Evolutionary conservation across 1,284 basidiomycete species (phyloP), one percentile per base, ranked within the genome.

Genomic region (Xerocomus nothofagi): DNA sequence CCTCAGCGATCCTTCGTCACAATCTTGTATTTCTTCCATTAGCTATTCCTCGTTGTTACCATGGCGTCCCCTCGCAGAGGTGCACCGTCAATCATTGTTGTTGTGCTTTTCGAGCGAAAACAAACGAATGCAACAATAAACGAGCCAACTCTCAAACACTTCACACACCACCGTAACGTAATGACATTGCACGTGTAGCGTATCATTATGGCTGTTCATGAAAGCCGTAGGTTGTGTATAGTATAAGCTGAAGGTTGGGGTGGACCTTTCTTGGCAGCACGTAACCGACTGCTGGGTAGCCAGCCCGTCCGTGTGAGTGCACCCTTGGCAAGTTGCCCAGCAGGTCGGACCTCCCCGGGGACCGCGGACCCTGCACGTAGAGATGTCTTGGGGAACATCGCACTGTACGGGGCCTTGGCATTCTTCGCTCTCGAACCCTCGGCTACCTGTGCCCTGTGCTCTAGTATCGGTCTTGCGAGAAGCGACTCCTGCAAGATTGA

Each of bases 281-380:
- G 54, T 41, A 39, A 40, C 18, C 62, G 58, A 31, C 63, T 54
- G 48, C 45, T 59, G 32, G 66, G 59, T 17, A 56, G 34, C 66
- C 67, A 54, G 14, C 54, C 39, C 26, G 50, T 53, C 41, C 70
- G 73, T 62, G 71, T 71, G 33, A 82, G 71, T 34, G 68, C 68
- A 39, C 79, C 81, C 52, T 70, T 73, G 29, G 75, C 71, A 14
- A 83, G 61, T 38, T 71, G 67, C 29, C 80, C 66, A 24, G 75
- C 79, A 33, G 74, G 70, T 29, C 74, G 71, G 32, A 71, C 73
- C 47, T 83, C 81, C 34, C 78, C 78, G 4, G 75, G 74, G 26
- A 69, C 65, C 23, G 72, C 71, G 50, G 77, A 73, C 18, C 81
- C 81, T 39, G 80, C 79, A 48, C 63, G 70, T 12, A 62, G 54